Base-by-base conservation (phyloP, 768 basidiomycete genomes). In the Xerocomellus chrysenteron region DNA sequence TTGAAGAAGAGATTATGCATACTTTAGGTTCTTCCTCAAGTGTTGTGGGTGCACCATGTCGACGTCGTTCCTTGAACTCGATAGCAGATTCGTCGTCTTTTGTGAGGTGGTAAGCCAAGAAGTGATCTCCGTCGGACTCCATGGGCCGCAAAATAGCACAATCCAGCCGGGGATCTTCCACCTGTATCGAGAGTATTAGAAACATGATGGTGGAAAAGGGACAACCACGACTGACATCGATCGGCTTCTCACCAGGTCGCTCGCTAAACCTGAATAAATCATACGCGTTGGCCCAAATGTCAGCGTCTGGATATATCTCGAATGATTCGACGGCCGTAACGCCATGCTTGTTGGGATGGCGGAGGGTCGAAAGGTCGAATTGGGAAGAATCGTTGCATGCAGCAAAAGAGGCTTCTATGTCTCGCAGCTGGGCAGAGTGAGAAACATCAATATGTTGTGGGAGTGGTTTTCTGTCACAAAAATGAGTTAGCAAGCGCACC, bases 211-310 rank as follows among this genome's bases (percentile, higher is more conserved):
- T 17, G 16, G 37, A 43, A 26, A 39, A 26, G 13, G 30, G 35
- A 53, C 5, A 24, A 47, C 36, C 16, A 40, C 39, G 30, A 73
- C 83, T 52, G 51, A 90, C 90, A 61, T 92, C 90, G 8, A 81
- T 64, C 14, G 81, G 64, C 44, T 86, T 77, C 54, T 94, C 92
- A n/a, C 92, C 92, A 16, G 92, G 92, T 19, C 91, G 77, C 68
- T 94, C 92, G 12, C 85, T 85, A 68, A 94, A 94, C 55, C 86
- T 77, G 78, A 94, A 92, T 51, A 94, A 69, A 69, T 94, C 92
- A 67, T 93, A 92, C 59, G 88, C 87, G 67, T 92, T 95, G 41
- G 90, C 84, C 92, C 92, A 96, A 37, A 94, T 85, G 57, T 89
- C 86, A 4, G 82, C 80, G 65, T 96, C 92, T 1, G 94, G 94